Conservation (phyloP, 2,329 filamentous ascomycete species). For the Podosphaera xanthii region DNA sequence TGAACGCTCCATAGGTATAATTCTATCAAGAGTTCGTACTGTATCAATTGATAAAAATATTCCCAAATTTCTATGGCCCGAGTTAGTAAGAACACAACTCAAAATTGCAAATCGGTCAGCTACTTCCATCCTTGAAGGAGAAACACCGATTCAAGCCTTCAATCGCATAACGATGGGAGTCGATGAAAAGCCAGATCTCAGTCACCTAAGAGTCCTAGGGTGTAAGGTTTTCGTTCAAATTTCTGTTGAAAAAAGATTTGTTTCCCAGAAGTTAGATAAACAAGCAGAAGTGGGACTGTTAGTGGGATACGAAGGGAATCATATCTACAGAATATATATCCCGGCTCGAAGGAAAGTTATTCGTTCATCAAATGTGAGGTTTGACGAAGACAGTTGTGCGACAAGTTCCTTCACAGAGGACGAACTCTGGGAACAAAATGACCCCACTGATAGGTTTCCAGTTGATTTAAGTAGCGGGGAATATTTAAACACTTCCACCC, state of each 20-base stretch:
- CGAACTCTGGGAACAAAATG: no score
- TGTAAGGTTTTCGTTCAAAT: slow-evolving; percentile 1
- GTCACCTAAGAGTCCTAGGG: neutral
- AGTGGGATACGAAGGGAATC: neutral
- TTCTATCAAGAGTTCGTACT: neutral
- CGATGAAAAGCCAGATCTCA: neutral
- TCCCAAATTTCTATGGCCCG: neutral
- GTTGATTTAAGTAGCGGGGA: slow-evolving; percentile 1
- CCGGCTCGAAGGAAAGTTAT: neutral
- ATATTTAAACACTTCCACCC: neutral
- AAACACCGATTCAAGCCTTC: neutral
- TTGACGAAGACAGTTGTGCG: neutral
- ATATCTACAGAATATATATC: neutral
- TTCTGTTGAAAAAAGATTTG: neutral
- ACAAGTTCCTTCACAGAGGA: no score
- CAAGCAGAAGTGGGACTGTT: neutral
- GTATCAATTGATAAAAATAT: neutral
- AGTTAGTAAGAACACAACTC: neutral
- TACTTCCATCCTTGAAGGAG: neutral
- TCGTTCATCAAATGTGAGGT: neutral
- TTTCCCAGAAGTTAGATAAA: neutral
- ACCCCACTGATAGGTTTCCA: neutral
- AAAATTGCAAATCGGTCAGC: neutral
- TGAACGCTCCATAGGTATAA: neutral
- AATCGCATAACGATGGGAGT: neutral